phyloP scores from a whole-genome alignment of 768 basidiomycete species.

The Multifurca ochricompacta region DNA sequence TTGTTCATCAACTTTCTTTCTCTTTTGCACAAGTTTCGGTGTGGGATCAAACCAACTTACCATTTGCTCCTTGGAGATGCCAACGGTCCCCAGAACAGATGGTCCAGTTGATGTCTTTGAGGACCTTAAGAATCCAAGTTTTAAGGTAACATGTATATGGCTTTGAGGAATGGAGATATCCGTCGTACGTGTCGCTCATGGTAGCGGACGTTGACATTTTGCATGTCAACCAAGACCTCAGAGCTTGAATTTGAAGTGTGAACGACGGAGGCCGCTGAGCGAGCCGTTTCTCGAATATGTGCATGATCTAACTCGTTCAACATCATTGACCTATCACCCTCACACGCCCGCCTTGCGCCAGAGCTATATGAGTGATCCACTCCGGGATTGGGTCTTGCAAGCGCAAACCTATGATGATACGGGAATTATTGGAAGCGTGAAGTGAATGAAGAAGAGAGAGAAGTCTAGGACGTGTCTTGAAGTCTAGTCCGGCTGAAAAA shows the following conservation, averaged over 20 bases:
- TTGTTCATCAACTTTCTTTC: no score
- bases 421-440: constrained; percentile 42
- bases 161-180: no score
- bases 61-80: constrained; percentile 88
- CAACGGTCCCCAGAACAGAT: constrained; percentile 77
- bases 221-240: constrained; percentile 49
- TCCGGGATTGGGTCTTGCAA: constrained; percentile 64
- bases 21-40: no score
- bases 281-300: background rate
- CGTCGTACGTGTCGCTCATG: constrained; percentile 31
- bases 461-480: constrained; percentile 46
- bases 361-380: constrained; percentile 63
- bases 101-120: constrained; percentile 74
- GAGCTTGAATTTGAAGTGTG: constrained; percentile 8
- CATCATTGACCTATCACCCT: constrained; percentile 40
- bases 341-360: constrained; percentile 42
- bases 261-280: background rate
- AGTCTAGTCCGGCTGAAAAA: constrained; percentile 69
- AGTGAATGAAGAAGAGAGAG: constrained; percentile 47
- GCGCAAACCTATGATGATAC: constrained; percentile 58
- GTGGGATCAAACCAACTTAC: constrained; percentile 40
- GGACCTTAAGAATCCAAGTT: constrained; percentile 39
- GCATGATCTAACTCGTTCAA: constrained; percentile 20
- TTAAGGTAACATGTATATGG: no score
- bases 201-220: constrained; percentile 65